phyloP scores from a whole-genome alignment of 495 filamentous ascomycete species.

The Xylaria nigripes region DNA sequence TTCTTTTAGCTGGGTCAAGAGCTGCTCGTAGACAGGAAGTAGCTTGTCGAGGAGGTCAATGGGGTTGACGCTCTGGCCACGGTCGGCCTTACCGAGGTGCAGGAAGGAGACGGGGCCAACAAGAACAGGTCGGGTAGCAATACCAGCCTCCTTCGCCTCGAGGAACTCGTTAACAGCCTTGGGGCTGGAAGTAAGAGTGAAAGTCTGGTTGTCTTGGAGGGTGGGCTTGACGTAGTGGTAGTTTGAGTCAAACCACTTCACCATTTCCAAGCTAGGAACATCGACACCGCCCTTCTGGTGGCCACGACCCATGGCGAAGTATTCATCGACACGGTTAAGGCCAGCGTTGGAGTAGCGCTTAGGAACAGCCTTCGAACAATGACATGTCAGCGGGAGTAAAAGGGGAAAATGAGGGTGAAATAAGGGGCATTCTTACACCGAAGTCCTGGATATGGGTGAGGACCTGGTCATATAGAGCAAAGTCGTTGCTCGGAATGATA shows the following conservation, averaged over 20 bases:
- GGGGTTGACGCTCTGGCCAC: conserved; percentile 81
- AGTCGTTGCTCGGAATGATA: conserved; percentile 98
- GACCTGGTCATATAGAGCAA: conserved; percentile 96
- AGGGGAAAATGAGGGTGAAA: not conserved
- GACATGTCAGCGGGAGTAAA: conserved; percentile 8
- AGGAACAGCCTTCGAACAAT: conserved; percentile 58
- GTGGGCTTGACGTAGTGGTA: conserved; percentile 99
- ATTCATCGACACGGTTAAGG: conserved; percentile 83
- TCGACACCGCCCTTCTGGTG: conserved; percentile 89
- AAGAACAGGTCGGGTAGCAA: conserved; percentile 85
- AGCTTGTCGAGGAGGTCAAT: conserved; percentile 89
- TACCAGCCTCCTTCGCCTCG: conserved; percentile 94
- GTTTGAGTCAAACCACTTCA: conserved; percentile 99
- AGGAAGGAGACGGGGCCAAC: conserved; percentile 96
- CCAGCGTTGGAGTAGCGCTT: conserved; percentile 82
- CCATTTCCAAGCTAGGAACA: conserved; percentile 95
- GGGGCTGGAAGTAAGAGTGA: conserved; percentile 76
- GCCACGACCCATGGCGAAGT: conserved; percentile 99
- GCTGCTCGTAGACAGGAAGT: conserved; percentile 83
- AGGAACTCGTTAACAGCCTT: conserved; percentile 92
- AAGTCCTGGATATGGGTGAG: conserved; percentile 99
- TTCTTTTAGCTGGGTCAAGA: conserved; percentile 83
- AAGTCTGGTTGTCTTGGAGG: conserved; percentile 88
- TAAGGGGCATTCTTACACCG: conserved; percentile 48
- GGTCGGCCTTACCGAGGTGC: conserved; percentile 90